Percentiles rank a stretch among this genome's conserved stretches.
phyloP scores from a whole-genome alignment of 768 basidiomycete genomes.

The Agaricus sinodeliciosus region DNA sequence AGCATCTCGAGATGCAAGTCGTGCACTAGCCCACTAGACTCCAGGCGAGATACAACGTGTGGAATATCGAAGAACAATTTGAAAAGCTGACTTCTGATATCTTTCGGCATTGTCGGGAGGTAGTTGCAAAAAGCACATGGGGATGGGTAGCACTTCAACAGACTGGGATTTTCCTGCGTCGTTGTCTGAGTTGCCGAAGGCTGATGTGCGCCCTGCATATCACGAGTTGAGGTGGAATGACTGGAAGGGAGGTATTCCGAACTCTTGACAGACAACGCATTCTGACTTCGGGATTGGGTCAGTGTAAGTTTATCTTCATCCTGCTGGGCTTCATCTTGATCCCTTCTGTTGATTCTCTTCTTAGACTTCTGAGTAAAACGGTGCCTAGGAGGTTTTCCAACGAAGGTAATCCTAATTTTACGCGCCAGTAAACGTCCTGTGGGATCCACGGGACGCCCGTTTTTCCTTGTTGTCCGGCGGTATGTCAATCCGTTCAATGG shows the following conservation, averaged over 20 bases:
- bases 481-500: neutral
- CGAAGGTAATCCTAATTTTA: neutral
- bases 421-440: neutral
- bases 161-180: neutral
- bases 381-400: slow-evolving; percentile 5
- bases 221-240: neutral
- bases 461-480: neutral
- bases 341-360: neutral
- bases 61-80: slow-evolving; percentile 1
- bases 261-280: neutral
- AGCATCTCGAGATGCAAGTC: slow-evolving; percentile 13
- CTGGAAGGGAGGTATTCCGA: neutral
- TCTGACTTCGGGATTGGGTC: neutral
- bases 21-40: slow-evolving; percentile 7
- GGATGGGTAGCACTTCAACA: neutral
- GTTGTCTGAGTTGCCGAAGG: neutral
- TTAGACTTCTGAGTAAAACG: neutral
- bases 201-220: neutral
- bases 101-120: neutral
- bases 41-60: slow-evolving; percentile 5
- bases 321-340: neutral
- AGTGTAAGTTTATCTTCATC: neutral
- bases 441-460: neutral
- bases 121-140: slow-evolving; percentile 7
- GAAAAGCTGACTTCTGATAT: neutral